Evolutionary conservation across 2,329 filamentous ascomycete species (phyloP).

Genomic region (Paraconiothyrium sp.): DNA sequence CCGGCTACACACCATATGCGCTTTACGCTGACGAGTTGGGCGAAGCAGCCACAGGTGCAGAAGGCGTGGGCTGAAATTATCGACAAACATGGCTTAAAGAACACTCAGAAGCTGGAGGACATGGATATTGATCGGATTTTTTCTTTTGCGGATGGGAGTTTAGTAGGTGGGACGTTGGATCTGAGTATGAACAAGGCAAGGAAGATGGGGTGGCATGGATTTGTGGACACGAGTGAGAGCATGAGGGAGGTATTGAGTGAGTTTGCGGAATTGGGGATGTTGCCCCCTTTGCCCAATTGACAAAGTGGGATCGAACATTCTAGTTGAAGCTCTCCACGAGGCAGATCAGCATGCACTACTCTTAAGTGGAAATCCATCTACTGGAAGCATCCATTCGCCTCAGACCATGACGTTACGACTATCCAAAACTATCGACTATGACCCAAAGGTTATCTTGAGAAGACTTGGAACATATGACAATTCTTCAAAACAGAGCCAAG

Average conservation of each 20-base stretch:
- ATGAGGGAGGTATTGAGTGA: slow-evolving; percentile 55
- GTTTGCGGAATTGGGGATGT: slow-evolving; percentile 55
- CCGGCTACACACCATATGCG: slow-evolving; percentile 49
- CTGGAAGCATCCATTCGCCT: no score
- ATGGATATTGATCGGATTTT: slow-evolving; percentile 58
- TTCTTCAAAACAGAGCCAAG: no score
- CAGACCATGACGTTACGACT: no score
- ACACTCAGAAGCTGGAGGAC: slow-evolving; percentile 49
- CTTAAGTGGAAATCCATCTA: no score
- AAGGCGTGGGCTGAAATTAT: slow-evolving; percentile 59
- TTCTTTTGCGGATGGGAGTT: slow-evolving; percentile 55
- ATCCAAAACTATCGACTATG: no score
- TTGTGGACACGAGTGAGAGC: slow-evolving; percentile 57
- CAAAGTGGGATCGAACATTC: not conserved
- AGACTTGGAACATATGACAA: no score
- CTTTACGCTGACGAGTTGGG: slow-evolving; percentile 59
- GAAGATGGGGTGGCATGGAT: slow-evolving; percentile 58
- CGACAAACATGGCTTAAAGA: slow-evolving; percentile 51
- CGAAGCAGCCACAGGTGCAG: slow-evolving; percentile 53
- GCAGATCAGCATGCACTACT: not conserved
- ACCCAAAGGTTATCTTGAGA: no score
- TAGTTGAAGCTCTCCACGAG: not conserved
- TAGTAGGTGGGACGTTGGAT: slow-evolving; percentile 43
- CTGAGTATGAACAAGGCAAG: slow-evolving; percentile 57
- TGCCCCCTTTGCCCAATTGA: slow-evolving; percentile 43